phyloP scores from a whole-genome alignment of 23 red algal species.

The Gracilaria gracilis region DNA sequence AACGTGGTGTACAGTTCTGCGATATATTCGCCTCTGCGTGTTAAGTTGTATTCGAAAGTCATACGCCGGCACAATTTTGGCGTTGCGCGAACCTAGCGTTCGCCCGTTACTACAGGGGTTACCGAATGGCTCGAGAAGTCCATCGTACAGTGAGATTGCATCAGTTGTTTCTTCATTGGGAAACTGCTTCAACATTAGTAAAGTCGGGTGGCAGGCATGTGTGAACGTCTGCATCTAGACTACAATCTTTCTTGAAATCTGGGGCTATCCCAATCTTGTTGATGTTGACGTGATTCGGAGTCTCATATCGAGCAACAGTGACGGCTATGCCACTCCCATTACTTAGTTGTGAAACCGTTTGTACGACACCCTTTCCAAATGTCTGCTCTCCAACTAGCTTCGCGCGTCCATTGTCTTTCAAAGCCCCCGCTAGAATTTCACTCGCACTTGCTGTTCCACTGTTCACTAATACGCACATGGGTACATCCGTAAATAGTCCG shows the following conservation, averaged over 20 bases:
- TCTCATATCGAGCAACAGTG: conserved; percentile 92
- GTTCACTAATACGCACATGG: conserved; percentile 87
- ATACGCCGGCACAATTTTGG: too few species aligned
- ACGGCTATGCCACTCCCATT: conserved; percentile 93
- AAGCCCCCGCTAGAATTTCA: conserved; percentile 92
- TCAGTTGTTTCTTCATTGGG: background rate
- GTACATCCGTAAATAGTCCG: conserved; percentile 19
- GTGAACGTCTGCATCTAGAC: conserved; percentile 66
- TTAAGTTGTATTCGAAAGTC: too few species aligned
- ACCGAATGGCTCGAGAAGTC: background rate
- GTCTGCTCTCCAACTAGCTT: conserved; percentile 81
- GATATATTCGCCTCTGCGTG: too few species aligned
- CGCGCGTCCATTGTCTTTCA: conserved; percentile 87
- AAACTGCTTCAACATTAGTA: background rate
- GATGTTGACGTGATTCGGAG: conserved; percentile 90
- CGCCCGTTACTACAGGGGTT: too few species aligned
- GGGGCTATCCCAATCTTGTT: conserved; percentile 91
- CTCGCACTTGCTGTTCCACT: conserved; percentile 92
- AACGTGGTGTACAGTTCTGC: too few species aligned
- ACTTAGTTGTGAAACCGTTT: conserved; percentile 86
- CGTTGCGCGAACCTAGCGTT: background rate
- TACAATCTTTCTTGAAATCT: conserved; percentile 70
- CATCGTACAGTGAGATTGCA: background rate
- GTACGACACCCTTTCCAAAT: conserved; percentile 99
- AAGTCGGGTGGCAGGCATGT: conserved; percentile 60